Evolutionary conservation across 805 yeast species (phyloP).

Genomic region (Danielia reshetovae): DNA sequence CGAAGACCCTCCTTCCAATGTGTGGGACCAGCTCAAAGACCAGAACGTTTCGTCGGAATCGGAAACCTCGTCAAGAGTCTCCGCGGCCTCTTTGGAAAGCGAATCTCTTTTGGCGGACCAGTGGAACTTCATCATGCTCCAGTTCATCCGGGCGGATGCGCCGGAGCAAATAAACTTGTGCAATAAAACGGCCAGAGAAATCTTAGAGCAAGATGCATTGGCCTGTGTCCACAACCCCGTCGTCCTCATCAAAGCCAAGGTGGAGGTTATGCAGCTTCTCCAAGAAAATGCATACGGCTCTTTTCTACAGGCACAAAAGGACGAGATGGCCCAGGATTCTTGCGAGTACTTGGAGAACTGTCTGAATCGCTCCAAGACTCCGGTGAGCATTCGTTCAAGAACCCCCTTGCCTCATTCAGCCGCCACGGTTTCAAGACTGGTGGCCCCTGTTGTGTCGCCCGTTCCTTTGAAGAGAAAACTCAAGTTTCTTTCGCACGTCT

Average conservation of each 20-base stretch:
- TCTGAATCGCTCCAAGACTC: no score
- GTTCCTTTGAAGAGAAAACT: slow-evolving; percentile 1
- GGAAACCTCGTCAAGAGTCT: slow-evolving; percentile 2
- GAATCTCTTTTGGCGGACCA: slow-evolving; percentile 18
- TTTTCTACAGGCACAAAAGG: slow-evolving; percentile 3
- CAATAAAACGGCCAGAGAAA: slow-evolving; percentile 27
- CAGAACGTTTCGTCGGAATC: slow-evolving; percentile 11
- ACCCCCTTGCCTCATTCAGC: no score
- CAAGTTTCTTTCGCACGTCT: slow-evolving; percentile 2
- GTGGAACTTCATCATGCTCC: slow-evolving; percentile 36
- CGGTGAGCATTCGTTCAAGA: no score
- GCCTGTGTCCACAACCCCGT: slow-evolving; percentile 25
- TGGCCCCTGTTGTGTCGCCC: no score
- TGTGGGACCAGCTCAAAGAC: slow-evolving; percentile 19
- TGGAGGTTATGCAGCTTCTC: slow-evolving; percentile 29
- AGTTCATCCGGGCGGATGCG: slow-evolving; percentile 41
- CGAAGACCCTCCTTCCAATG: slow-evolving; percentile 18
- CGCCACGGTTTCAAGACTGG: no score
- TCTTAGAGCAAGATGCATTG: slow-evolving; percentile 18
- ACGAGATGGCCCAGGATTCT: no score
- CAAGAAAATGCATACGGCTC: slow-evolving; percentile 31
- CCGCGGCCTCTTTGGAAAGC: slow-evolving; percentile 4
- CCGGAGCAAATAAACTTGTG: slow-evolving; percentile 49
- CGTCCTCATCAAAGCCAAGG: slow-evolving; percentile 24
- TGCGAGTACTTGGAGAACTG: no score